Base-by-base conservation (phyloP, 2,329 filamentous ascomycete genomes). In the Stagonosporopsis rhizophila region DNA sequence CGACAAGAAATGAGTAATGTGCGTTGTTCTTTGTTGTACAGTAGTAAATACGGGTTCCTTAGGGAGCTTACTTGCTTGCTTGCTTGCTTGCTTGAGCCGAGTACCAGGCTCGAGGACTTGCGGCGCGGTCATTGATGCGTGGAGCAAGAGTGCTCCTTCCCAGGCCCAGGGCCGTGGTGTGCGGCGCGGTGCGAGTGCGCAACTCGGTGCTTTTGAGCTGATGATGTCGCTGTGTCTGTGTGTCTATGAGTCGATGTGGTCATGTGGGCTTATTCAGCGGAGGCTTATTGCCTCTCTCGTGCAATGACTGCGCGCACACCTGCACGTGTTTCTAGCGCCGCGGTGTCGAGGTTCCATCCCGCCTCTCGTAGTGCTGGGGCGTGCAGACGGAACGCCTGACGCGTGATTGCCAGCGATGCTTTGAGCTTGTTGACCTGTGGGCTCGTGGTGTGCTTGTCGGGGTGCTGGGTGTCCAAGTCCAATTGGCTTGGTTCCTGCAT, bases 341-440 rank as follows among this genome's bases (percentile, higher is more conserved):
- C 81, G 46, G 80, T 81, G 52, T 85, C 78, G 42, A 90, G 64
- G 74, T 92, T 84, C 90, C 90, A 93, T 0, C 89, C 89, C 28
- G 67, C 77, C 30, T 72, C 71, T 55, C 63, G 68, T 51, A 87
- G 58, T 58, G 75, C 61, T 58, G 74, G 58, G 48, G 77, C 54
- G 79, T 80, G 71, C 68, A 74, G 64, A 60, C 76, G 70, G 69
- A 88, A 85, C 44, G 80, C 74, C 8, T 69, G 67, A 4, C 65
- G 64, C 8, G 75, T 67, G 28, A 75, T 63, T 39, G 75, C 71
- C 56, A 83, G 64, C 40, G 78, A 76, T 40, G 64, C 58, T 47
- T 75, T 62, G 45, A 77, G 61, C 56, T 78, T 77, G 68, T 80
- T 69, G 39, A 84, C 30, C n/a, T 22, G 28, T 19, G 47, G 28